phyloP scores from a whole-genome alignment of 1,284 basidiomycete genomes.

The Cronartium quercuum region DNA sequence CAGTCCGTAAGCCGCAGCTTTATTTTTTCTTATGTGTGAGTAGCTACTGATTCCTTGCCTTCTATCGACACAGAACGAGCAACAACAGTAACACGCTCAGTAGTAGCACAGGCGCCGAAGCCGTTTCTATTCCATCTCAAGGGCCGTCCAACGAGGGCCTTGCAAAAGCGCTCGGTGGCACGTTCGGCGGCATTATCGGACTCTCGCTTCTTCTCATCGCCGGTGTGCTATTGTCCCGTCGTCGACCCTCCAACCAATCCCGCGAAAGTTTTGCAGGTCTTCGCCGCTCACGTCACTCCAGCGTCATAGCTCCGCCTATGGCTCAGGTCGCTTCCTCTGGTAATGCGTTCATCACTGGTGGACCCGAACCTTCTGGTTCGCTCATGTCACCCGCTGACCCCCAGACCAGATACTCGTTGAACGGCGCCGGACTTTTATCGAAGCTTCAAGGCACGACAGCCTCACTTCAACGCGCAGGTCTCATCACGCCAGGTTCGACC shows the following conservation, averaged over 20 bases:
- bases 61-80: no score
- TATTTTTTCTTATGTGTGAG: not conserved
- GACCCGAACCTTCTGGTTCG: not conserved
- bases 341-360: not conserved
- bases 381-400: not conserved
- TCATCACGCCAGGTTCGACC: not conserved
- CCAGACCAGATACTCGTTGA: not conserved
- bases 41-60: not conserved
- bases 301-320: not conserved
- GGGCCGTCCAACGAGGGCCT: not conserved
- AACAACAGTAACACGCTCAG: no score
- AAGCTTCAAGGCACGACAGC: constrained; percentile 6
- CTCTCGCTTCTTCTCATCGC: not conserved
- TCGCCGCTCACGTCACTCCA: not conserved
- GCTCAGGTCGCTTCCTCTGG: not conserved
- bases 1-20: not conserved
- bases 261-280: not conserved
- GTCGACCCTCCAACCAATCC: not conserved
- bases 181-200: not conserved
- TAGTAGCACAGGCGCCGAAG: no score
- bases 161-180: constrained; percentile 1
- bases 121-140: not conserved
- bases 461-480: not conserved
- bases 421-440: not conserved
- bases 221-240: not conserved